Conservation (phyloP, 768 basidiomycete genomes). For the Gyrodon lividus region DNA sequence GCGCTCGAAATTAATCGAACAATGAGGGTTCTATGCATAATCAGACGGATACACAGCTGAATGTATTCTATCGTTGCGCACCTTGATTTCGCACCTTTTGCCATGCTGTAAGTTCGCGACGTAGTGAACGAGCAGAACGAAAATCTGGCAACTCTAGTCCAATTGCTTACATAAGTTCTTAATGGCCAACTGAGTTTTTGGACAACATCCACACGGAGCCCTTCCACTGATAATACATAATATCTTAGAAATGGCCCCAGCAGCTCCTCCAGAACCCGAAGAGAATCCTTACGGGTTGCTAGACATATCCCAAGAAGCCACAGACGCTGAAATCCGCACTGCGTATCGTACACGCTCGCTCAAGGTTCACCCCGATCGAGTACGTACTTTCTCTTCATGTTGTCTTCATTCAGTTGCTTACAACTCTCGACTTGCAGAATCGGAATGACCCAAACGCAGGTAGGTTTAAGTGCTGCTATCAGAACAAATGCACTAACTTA, state of each 20-base stretch:
- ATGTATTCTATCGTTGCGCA: slow-evolving; percentile 15
- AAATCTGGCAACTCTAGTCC: not conserved
- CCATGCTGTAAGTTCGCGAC: slow-evolving; percentile 40
- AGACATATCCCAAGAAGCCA: slow-evolving; percentile 57
- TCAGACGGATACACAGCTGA: not conserved
- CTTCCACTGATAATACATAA: not conserved
- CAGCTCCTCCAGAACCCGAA: slow-evolving; percentile 48
- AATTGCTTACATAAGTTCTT: slow-evolving; percentile 12
- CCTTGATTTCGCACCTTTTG: slow-evolving; percentile 62
- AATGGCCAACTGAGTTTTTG: too few relatives aligned
- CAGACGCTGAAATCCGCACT: slow-evolving; percentile 75
- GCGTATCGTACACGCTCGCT: slow-evolving; percentile 78
- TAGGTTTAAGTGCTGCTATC: slow-evolving; percentile 17
- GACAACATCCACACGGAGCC: too few relatives aligned
- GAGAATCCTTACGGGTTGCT: slow-evolving; percentile 74
- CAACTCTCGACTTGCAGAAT: slow-evolving; percentile 46
- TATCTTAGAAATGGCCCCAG: slow-evolving; percentile 21
- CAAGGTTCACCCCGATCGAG: slow-evolving; percentile 87
- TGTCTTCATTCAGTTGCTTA: slow-evolving; percentile 13
- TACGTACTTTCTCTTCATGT: slow-evolving; percentile 36
- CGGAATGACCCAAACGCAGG: slow-evolving; percentile 80
- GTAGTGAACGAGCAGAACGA: not conserved
- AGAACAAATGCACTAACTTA: not conserved
- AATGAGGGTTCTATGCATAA: slow-evolving; percentile 64
- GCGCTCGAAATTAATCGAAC: slow-evolving; percentile 89